phyloP scores from a whole-genome alignment of 257 asterid species.

The Paraleonurus japonicus region DNA sequence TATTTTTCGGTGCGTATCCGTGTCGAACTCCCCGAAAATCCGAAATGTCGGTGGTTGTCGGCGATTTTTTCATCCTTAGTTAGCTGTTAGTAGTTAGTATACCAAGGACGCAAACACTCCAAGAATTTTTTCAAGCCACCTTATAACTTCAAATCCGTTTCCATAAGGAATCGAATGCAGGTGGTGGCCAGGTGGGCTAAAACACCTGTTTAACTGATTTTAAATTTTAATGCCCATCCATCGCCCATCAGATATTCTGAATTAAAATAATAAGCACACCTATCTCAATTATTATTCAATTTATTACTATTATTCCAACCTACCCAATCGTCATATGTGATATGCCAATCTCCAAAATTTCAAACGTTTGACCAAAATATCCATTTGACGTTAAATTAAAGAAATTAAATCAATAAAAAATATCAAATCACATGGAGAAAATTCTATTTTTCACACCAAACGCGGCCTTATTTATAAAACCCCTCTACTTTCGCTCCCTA shows the following conservation, averaged over 20 bases:
- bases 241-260: neutral
- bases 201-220: too few relatives aligned
- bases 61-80: too few relatives aligned
- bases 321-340: neutral
- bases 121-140: too few relatives aligned
- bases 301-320: neutral
- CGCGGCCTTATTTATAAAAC: slow-evolving; percentile 6
- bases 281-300: neutral
- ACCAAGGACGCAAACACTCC: too few relatives aligned
- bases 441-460: slow-evolving; percentile 13
- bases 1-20: too few relatives aligned
- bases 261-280: neutral
- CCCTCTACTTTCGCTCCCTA: neutral
- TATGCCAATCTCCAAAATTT: neutral
- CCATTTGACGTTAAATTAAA: neutral
- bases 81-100: too few relatives aligned
- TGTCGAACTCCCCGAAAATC: too few relatives aligned
- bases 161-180: too few relatives aligned
- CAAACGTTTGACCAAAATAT: slow-evolving; percentile 31
- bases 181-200: too few relatives aligned
- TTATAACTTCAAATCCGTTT: too few relatives aligned
- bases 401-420: neutral
- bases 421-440: neutral
- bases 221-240: neutral
- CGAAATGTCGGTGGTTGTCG: too few relatives aligned